Base-by-base conservation (phyloP, 805 yeast species). In the Groenewaldozyma tartarivorans region DNA sequence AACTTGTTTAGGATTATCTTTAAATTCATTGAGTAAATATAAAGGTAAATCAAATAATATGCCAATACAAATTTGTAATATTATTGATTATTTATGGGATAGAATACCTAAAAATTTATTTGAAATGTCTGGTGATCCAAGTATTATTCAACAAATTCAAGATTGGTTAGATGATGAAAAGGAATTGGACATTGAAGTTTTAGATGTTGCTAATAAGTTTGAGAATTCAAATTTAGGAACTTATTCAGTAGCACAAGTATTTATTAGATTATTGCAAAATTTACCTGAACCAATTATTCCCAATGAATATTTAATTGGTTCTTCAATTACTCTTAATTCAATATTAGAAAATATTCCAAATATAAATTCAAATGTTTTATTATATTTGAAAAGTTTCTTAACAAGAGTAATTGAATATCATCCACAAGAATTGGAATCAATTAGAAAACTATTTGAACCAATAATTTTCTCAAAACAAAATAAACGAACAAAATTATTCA, bases 251-350 rank as follows among this genome's bases (percentile, higher is more conserved):
- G 58, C 63, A 1, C 55, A 54, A 31, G 49, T 48, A 36, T 49
- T 60, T 18, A 26, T 48, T 7, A 38, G 48, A 1, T 38, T 68
- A 11, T 44, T 69, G 43, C 50, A 56, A 19, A 58, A 59, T 34
- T 40, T 67, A 3, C 62, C 64, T 31, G 71, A 67, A 16, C 68
- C 72, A 4, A 58, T 69, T n/a, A 57, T 69, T 6, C 60, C 68
- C 3, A 33, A 48, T 46, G 64, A 56, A 39, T 51, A 33, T 37
- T 44, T 41, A 22, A 48, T 52, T 34, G 48, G 56, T 16, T 56
- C 60, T 20, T 38, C 47, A 13, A 58, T 53, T 35, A 56, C 62
- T 27, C 49, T 59, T 38, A 58, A 62, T 16, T 49, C 51, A 36
- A 48, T 68, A 4, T 43, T 68, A 29, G 74, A 68, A 35, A 55